Evolutionary conservation across 192 early-diverging fungal species (phyloP), one percentile per base, ranked within the genome.

Genomic region (Backusella mclennaniae): DNA sequence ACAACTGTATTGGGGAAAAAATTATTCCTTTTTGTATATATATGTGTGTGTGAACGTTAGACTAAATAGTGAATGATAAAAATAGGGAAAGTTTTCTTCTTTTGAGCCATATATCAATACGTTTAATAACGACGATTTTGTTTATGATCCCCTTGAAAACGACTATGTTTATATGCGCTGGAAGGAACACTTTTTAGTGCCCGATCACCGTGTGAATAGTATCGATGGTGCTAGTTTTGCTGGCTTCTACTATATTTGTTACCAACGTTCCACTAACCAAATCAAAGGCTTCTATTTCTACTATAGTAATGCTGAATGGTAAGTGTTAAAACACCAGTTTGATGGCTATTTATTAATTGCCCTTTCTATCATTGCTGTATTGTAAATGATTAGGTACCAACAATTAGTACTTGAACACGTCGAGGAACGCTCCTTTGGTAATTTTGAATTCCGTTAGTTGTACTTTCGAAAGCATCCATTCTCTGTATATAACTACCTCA

Each of bases 121-220:
- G 1, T 86, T 87, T 71, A 80, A 85, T 44, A 76, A 84, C 21
- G 84, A 88, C 33, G 84, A 77, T 19, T 83, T 82, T 56, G 74
- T 71, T 33, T 87, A 85, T 71, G 83, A 87, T 75, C 83, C 86
- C 17, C 69, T 73, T 14, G 74, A 83, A 53, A 82, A 87, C 78
- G 87, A 85, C 77, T 88, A 83, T 46, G 84, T 96, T 9, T 96
- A 94, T 82, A 96, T 96, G 95, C 87, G 95, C 52, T 96, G 95
- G 95, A 96, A 96, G 84, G 95, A 96, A 73, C 92, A 94, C 78
- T 96, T 96, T 76, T 78, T 96, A 52, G 93, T 96, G 12, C 95
- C 95, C n/a, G 92, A 96, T 78, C 94, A 96, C 81, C 82, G 84
- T 41, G 88, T 96, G 17, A 87, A 85, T 68, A 84, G 80, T 17